Conservation (phyloP, 495 filamentous ascomycete species). For the Letharia lupina region DNA sequence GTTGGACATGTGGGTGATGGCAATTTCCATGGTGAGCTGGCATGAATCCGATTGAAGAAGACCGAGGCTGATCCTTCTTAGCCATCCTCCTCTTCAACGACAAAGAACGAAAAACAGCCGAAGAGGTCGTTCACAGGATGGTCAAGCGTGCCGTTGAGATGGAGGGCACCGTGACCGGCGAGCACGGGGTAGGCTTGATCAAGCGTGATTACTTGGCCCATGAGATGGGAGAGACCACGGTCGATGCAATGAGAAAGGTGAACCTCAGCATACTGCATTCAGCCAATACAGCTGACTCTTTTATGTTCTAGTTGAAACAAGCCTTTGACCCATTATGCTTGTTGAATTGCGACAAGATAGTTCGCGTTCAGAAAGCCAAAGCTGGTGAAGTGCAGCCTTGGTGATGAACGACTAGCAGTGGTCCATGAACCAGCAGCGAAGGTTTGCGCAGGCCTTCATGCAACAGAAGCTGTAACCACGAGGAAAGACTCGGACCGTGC, state of each 20-base stretch:
- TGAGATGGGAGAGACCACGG: conserved; percentile 62
- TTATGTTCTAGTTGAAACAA: conserved; percentile 42
- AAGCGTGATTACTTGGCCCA: conserved; percentile 73
- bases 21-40: conserved; percentile 63
- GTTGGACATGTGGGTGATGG: conserved; percentile 80
- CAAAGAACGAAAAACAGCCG: conserved; percentile 51
- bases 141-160: conserved; percentile 74
- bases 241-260: conserved; percentile 73
- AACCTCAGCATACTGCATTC: neutral
- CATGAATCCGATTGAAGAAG: neutral
- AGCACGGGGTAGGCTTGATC: conserved; percentile 73
- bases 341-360: conserved; percentile 74
- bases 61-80: conserved; percentile 26
- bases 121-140: conserved; percentile 72
- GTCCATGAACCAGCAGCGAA: neutral
- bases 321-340: conserved; percentile 71
- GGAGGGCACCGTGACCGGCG: conserved; percentile 77
- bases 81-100: conserved; percentile 68
- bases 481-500: neutral
- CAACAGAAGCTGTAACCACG: neutral
- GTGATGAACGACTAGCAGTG: conserved; percentile 3
- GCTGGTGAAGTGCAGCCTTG: conserved; percentile 23
- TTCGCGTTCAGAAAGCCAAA: conserved; percentile 43
- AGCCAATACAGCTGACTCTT: neutral
- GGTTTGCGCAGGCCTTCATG: neutral